Conservation (phyloP, 768 basidiomycete species). For the Mycena vulgaris region DNA sequence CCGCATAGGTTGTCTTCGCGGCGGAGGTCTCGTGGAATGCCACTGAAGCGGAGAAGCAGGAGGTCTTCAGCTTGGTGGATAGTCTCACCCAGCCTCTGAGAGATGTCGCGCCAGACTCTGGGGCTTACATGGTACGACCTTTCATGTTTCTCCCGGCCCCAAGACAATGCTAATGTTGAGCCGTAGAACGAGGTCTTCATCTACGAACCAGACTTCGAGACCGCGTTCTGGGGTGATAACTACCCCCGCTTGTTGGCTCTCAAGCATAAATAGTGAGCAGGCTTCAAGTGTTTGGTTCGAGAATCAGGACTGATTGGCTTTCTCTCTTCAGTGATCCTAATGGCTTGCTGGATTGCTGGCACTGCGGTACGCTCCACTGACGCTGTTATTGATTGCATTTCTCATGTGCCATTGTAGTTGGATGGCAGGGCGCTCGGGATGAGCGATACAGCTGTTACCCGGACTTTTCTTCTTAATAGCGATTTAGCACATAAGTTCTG, state of each 20-base stretch:
- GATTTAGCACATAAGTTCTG: constrained; percentile 8
- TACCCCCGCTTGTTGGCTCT: constrained; percentile 47
- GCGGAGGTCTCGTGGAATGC: constrained; percentile 24
- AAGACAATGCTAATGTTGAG: constrained; percentile 13
- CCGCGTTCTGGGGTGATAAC: constrained; percentile 55
- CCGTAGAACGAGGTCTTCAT: constrained; percentile 22
- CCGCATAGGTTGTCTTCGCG: constrained; percentile 19
- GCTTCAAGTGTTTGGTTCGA: constrained; percentile 1
- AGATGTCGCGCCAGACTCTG: constrained; percentile 22
- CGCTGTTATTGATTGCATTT: constrained; percentile 1
- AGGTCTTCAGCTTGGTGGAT: constrained; percentile 15
- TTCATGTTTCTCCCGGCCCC: constrained; percentile 15
- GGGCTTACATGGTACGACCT: constrained; percentile 19
- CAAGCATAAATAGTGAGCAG: constrained; percentile 52
- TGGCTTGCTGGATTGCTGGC: constrained; percentile 52
- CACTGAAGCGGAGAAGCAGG: constrained; percentile 21
- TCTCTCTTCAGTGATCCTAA: constrained; percentile 44
- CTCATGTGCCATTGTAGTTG: constrained; percentile 19
- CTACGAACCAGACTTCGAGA: constrained; percentile 41
- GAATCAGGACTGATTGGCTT: not conserved
- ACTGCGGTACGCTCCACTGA: constrained; percentile 47
- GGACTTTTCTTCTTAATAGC: constrained; percentile 16
- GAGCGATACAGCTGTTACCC: constrained; percentile 25
- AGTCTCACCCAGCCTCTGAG: constrained; percentile 19
- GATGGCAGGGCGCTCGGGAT: constrained; percentile 23